Percentiles rank a stretch among this genome's conserved stretches.
phyloP scores from a whole-genome alignment of 176 grass and related monocot species.

The Elaeis guineensis region DNA sequence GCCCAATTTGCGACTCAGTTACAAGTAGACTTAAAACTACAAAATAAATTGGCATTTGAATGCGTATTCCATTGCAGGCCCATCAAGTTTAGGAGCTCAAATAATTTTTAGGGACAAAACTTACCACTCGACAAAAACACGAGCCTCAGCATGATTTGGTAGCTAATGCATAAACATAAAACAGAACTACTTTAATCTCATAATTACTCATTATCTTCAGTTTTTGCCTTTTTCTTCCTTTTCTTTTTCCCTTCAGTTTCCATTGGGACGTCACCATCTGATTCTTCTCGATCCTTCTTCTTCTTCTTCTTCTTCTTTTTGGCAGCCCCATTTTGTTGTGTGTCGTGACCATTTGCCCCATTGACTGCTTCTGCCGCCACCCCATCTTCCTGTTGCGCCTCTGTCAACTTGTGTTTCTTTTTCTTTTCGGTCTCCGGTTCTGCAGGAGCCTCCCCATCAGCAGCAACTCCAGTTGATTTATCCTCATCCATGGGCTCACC shows the following conservation, averaged over 20 bases:
- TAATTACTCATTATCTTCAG: neutral
- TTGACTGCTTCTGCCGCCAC: neutral
- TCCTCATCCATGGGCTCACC: constrained; percentile 5
- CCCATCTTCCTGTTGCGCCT: constrained; percentile 2
- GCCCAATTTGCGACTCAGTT: too few species aligned
- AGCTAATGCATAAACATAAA: too few species aligned
- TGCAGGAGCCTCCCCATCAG: too few species aligned
- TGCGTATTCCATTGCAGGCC: too few species aligned
- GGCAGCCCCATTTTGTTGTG: constrained; percentile 23
- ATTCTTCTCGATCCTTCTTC: constrained; percentile 23
- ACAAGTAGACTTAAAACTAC: too few species aligned
- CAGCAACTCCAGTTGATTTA: neutral
- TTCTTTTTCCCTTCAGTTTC: constrained; percentile 38
- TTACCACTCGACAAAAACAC: too few species aligned
- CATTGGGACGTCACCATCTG: constrained; percentile 16
- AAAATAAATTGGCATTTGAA: too few species aligned
- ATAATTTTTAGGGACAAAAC: too few species aligned
- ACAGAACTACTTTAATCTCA: too few species aligned
- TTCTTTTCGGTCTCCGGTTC: constrained; percentile 1
- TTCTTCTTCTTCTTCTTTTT: constrained; percentile 55
- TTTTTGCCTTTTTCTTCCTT: constrained; percentile 32
- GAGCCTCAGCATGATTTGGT: too few species aligned
- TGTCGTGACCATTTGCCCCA: neutral
- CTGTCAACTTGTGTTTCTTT: constrained; percentile 27
- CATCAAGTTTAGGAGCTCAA: too few species aligned